Evolutionary conservation across 495 filamentous ascomycete genomes (phyloP).

Genomic region (Neurospora hispaniola): DNA sequence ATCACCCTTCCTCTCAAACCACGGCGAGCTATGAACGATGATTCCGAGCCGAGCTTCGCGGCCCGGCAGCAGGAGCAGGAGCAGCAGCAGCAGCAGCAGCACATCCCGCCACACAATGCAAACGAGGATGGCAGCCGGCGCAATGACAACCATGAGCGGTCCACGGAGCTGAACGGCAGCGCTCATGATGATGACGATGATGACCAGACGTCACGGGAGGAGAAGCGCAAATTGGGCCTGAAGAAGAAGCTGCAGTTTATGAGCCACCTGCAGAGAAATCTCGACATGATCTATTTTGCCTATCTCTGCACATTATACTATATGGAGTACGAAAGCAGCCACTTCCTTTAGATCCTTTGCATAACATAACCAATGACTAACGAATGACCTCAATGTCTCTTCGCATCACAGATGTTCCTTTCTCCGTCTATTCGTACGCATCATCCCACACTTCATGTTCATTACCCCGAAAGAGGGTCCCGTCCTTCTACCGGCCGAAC

Average conservation of each 20-base stretch:
- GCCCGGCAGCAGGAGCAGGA: conserved; percentile 32
- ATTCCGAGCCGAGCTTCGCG: conserved; percentile 45
- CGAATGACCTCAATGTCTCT: background rate
- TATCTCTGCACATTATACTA: conserved; percentile 79
- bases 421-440: conserved; percentile 57
- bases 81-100: conserved; percentile 23
- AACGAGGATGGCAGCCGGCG: conserved; percentile 17
- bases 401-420: conserved; percentile 58
- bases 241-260: conserved; percentile 55
- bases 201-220: background rate
- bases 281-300: conserved; percentile 74
- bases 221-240: conserved; percentile 29
- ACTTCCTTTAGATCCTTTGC: background rate
- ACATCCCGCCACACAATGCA: conserved; percentile 8
- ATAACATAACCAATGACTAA: background rate
- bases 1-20: conserved; percentile 4
- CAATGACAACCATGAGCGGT: conserved; percentile 10
- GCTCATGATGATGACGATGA: background rate
- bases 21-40: conserved; percentile 56
- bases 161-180: conserved; percentile 9
- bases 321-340: conserved; percentile 62
- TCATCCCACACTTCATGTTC: conserved; percentile 60
- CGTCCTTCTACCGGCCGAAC: conserved; percentile 49
- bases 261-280: conserved; percentile 55
- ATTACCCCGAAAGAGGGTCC: conserved; percentile 64